These are phyloP conservation scores for Tylopilus sp. DNA, from an alignment of 768 basidiomycete genomes.

Conservation along the genomic window DNA sequence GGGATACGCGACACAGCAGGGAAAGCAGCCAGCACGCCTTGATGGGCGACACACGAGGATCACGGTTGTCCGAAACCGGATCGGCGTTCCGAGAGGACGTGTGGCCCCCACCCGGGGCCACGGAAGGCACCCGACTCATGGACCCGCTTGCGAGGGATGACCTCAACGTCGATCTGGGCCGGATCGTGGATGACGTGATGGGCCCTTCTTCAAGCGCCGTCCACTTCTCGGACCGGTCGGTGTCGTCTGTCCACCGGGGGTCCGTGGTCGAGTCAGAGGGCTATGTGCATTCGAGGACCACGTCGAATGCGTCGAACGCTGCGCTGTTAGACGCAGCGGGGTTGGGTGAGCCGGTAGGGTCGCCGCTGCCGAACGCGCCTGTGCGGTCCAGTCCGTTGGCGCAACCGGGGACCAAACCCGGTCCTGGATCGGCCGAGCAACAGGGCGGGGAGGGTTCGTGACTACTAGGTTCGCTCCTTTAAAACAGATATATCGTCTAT, in stretches of 20 bases:
- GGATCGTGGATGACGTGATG: conserved; percentile 50
- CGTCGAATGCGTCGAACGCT: conserved; percentile 20
- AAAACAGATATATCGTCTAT: too few species aligned
- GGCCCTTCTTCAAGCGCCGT: conserved; percentile 28
- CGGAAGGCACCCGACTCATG: conserved; percentile 23
- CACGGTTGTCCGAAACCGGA: conserved; percentile 36
- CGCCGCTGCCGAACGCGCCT: neutral
- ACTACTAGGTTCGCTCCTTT: neutral
- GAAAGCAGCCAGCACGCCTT: neutral
- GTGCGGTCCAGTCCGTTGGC: conserved; percentile 23
- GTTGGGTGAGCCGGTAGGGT: neutral
- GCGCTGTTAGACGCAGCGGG: conserved; percentile 26
- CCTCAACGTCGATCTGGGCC: conserved; percentile 21
- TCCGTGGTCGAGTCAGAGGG: conserved; percentile 7
- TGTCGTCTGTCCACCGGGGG: conserved; percentile 22
- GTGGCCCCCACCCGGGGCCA: conserved; percentile 37
- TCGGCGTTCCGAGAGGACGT: conserved; percentile 48
- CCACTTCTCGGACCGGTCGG: conserved; percentile 24
- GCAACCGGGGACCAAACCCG: neutral
- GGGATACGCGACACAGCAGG: conserved; percentile 11
- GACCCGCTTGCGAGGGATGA: conserved; percentile 25
- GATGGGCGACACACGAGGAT: neutral
- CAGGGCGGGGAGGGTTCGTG: neutral
- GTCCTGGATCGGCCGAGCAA: neutral
- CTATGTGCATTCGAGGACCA: conserved; percentile 15